phyloP scores from a whole-genome alignment of 306 rosid genomes.

The Vigna hirtella region DNA sequence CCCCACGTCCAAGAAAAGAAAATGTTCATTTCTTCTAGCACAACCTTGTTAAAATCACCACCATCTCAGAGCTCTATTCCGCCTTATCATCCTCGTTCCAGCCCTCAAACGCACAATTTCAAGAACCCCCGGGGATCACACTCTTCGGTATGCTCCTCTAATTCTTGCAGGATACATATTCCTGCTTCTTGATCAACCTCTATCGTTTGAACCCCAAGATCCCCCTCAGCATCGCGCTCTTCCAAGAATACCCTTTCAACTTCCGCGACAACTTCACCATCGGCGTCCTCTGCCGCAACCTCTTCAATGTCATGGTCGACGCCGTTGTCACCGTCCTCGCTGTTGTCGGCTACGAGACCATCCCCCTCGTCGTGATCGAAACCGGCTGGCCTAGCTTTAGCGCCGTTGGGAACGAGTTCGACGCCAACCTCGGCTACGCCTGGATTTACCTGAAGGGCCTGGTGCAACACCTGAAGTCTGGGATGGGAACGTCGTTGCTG shows the following conservation, averaged over 20 bases:
- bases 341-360: no score
- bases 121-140: slow-evolving; percentile 42
- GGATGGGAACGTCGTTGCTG: slow-evolving; percentile 71
- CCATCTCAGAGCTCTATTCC: slow-evolving; percentile 70
- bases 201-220: slow-evolving; percentile 39
- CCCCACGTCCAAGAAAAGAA: slow-evolving; percentile 19
- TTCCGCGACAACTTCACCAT: no score
- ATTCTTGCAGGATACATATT: slow-evolving; percentile 75
- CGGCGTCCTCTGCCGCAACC: no score
- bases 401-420: slow-evolving; percentile 52
- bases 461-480: slow-evolving; percentile 65
- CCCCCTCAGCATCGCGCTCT: no score
- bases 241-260: no score
- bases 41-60: slow-evolving; percentile 57
- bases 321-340: no score
- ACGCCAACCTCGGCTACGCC: slow-evolving; percentile 70
- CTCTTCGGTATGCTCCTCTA: slow-evolving; percentile 66
- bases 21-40: background rate
- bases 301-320: no score
- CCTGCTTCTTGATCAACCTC: slow-evolving; percentile 78
- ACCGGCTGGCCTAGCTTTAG: slow-evolving; percentile 89
- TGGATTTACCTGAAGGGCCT: slow-evolving; percentile 75
- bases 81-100: background rate
- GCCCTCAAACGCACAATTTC: slow-evolving; percentile 71
- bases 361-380: slow-evolving; percentile 63